Evolutionary conservation across 352 stramenopile species (phyloP).

Genomic region (Phytophthora idaei): DNA sequence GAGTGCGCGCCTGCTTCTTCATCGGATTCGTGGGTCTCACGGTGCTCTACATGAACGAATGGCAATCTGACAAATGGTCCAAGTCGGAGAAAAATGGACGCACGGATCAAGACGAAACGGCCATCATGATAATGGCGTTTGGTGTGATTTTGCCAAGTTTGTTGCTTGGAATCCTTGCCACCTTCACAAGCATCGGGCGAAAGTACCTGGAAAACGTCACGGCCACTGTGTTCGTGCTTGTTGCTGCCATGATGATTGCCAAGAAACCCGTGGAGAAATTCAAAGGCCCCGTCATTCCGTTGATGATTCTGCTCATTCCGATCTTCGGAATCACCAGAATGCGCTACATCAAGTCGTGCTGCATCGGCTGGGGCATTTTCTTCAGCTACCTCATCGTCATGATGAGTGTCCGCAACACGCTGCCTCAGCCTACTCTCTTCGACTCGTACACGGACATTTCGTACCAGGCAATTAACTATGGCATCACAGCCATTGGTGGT

Average conservation of each 20-base stretch:
- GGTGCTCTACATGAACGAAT: constrained; percentile 65
- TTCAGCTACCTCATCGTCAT: constrained; percentile 71
- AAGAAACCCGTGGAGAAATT: constrained; percentile 81
- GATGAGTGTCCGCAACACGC: constrained; percentile 44
- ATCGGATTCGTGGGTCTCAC: constrained; percentile 64
- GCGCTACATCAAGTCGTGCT: constrained; percentile 76
- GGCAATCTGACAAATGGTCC: constrained; percentile 48
- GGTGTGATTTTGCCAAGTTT: constrained; percentile 63
- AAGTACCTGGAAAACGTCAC: constrained; percentile 72
- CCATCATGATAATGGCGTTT: constrained; percentile 63
- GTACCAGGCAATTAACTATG: constrained; percentile 87
- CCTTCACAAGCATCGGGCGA: constrained; percentile 52
- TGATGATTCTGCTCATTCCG: constrained; percentile 83
- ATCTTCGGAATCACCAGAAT: constrained; percentile 88
- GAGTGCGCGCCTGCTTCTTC: constrained; percentile 67
- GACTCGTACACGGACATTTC: constrained; percentile 78
- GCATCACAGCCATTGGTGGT: constrained; percentile 75
- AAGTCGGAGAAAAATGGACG: constrained; percentile 34
- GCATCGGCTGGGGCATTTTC: constrained; percentile 76
- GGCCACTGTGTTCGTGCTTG: constrained; percentile 60
- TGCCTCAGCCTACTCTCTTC: constrained; percentile 47
- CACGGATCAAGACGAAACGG: constrained; percentile 44
- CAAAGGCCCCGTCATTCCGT: constrained; percentile 68
- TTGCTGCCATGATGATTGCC: constrained; percentile 70
- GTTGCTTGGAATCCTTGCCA: constrained; percentile 55